Base-by-base conservation (phyloP, 2,329 filamentous ascomycete species). In the Hypomyces rosellus region DNA sequence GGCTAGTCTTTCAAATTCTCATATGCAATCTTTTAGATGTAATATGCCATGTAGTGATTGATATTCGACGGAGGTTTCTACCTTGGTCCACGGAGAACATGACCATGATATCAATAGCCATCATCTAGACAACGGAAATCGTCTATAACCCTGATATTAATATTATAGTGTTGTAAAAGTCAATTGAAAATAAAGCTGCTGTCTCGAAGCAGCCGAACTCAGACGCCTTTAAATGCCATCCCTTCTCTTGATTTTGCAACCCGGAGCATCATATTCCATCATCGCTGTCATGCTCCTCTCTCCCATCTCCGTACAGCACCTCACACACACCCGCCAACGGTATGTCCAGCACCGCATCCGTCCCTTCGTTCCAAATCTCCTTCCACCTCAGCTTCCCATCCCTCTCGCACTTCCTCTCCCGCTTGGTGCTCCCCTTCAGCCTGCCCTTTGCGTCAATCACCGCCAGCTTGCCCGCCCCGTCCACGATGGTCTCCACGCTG, bases 281-380 rank as follows among this genome's bases (percentile, higher is more conserved):
- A 9, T 63, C 62, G 1, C 43, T 53, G 25, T 57, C 58, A 8
- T 50, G 56, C 3, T 62, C 60, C 14, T 65, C 67, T 51, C 59
- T 71, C 55, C 61, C 71, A 65, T 81, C 78, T 0, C 89, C 91
- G 68, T 97, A 99, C 18, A 99, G 66, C 34, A 99, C 84, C 72
- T 99, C 91, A 64, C 92, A 97, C 2, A 97, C 92, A 1, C 92
- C 93, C 9, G 90, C 91, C 57, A 97, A 80, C 7, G 93, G 93
- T 45, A 99, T 85, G 71, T 99, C 93, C 88, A 99, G 88, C 7
- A 97, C 93, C 1, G 90, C 93, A 74, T 99, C 93, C 0, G 93
- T 99, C 15, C 93, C 90, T 60, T 88, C 84, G 62, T 84, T 90
- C 93, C 93, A 99, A 15, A 95, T 77, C 52, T 76, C 78, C 62